A percentile compares a stretch with the other conserved stretches of the same genome.
Evolutionary conservation across 192 early-diverging fungal species (phyloP).

Genomic region (Coemansia biformis): DNA sequence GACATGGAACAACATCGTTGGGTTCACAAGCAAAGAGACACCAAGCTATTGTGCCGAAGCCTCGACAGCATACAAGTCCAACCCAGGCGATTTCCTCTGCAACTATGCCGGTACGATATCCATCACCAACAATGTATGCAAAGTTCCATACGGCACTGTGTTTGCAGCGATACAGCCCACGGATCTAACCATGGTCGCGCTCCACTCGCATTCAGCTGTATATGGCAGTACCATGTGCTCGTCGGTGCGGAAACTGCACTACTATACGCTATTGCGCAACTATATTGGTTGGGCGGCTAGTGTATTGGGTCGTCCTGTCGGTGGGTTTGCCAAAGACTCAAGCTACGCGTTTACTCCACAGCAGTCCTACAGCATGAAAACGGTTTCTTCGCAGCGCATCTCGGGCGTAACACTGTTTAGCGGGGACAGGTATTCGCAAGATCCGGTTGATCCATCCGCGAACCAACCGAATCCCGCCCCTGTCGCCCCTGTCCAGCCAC

Average conservation of each 20-base stretch:
- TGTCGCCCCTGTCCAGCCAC: no score
- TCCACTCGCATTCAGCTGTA: conserved; percentile 35
- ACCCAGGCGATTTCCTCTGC: conserved; percentile 35
- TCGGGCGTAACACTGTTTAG: conserved; percentile 18
- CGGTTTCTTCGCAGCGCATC: conserved; percentile 3
- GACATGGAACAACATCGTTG: conserved; percentile 23
- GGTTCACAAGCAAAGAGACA: conserved; percentile 8
- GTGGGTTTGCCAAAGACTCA: conserved; percentile 19
- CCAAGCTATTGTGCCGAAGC: conserved; percentile 26
- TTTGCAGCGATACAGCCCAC: conserved; percentile 32
- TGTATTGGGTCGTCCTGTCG: conserved; percentile 19
- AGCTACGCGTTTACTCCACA: conserved; percentile 13
- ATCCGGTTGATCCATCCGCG: conserved; percentile 9
- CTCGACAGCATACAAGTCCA: conserved; percentile 20
- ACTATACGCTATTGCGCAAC: conserved; percentile 40
- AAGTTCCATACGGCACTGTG: conserved; percentile 35
- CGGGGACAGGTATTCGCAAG: conserved; percentile 26
- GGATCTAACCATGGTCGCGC: conserved; percentile 19
- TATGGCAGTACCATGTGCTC: conserved; percentile 36
- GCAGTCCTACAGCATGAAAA: conserved; percentile 22
- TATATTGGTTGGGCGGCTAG: conserved; percentile 38
- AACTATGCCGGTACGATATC: conserved; percentile 23
- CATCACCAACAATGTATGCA: conserved; percentile 18
- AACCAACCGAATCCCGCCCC: background rate
- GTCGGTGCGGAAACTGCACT: conserved; percentile 22